Evolutionary conservation across 75 land plant species (phyloP), one percentile per base, ranked within the genome.

Genomic region (Sequoia sempervirens): DNA sequence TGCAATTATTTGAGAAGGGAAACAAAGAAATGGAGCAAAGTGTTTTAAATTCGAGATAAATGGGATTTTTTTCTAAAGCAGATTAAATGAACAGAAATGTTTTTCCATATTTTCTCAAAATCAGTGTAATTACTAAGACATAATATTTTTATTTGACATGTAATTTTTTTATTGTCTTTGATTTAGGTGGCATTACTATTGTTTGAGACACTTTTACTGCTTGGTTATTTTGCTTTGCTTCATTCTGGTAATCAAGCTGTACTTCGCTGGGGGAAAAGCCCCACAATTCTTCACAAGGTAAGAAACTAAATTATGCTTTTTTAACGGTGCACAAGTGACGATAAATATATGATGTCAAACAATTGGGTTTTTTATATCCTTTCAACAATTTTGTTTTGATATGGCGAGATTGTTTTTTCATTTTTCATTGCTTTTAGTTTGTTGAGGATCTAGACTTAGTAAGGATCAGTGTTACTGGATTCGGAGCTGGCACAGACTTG

Each of bases 271-370:
- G 99, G 99, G 32, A 95, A 94, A 82, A 92, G 95, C 58, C 97
- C 97, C 3, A 97, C 97, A 26, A 95, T 97, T 12, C 92, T 97
- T 70, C 97, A 95, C 91, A 97, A 97, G 96, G 99, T 94, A 47
- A 75, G 14, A 72, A 18, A 81, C 41, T 32, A 79, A 79, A n/a
- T n/a, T n/a, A n/a, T n/a, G n/a, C n/a, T n/a, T n/a, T n/a, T n/a
- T n/a, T n/a, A n/a, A n/a, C n/a, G n/a, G n/a, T n/a, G n/a, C n/a
- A n/a, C n/a, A n/a, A n/a, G n/a, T n/a, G n/a, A n/a, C n/a, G n/a
- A n/a, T n/a, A 79, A 79, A 41, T 23, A 4, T 40, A n/a, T 45
- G 14, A 54, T 54, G 23, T 10, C 82, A 81, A 30, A 17, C 14
- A 81, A 36, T 81, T 30, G 26, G 54, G 23, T 54, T 20, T 15